A percentile compares a stretch with the other conserved stretches of the same genome.
phyloP scores from a whole-genome alignment of 768 basidiomycete genomes.

The Pleurotus salmoneostramineus region DNA sequence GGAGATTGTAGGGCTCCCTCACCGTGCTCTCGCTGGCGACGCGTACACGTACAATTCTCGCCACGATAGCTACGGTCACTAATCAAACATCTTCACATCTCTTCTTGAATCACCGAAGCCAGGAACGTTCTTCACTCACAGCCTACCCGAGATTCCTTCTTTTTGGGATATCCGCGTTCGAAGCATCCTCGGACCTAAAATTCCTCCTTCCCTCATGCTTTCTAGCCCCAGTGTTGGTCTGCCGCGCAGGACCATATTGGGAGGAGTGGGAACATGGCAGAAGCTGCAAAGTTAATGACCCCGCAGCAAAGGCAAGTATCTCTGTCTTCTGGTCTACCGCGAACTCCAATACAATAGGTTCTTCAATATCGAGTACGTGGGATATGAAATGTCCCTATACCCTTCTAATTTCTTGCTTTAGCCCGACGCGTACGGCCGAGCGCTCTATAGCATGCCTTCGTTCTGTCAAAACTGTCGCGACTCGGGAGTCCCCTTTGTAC shows the following conservation, averaged over 20 bases:
- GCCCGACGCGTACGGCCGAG: neutral
- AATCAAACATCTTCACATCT: slow-evolving; percentile 15
- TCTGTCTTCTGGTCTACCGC: too few species aligned
- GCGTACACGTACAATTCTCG: slow-evolving; percentile 28
- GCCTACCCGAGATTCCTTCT: slow-evolving; percentile 61
- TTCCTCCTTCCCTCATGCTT: slow-evolving; percentile 14
- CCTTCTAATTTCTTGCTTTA: too few species aligned
- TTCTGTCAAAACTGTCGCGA: too few species aligned
- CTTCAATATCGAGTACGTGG: too few species aligned
- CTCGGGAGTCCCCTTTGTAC: too few species aligned
- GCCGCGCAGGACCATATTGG: slow-evolving; percentile 19
- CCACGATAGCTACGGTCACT: slow-evolving; percentile 18
- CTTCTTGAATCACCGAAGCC: slow-evolving; percentile 14
- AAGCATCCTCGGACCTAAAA: slow-evolving; percentile 10
- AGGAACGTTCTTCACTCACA: slow-evolving; percentile 41
- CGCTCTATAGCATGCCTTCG: neutral
- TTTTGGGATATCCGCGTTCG: slow-evolving; percentile 43
- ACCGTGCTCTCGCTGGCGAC: slow-evolving; percentile 25
- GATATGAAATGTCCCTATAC: too few species aligned
- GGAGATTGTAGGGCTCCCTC: slow-evolving; percentile 33
- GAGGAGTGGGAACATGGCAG: neutral
- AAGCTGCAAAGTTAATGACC: neutral
- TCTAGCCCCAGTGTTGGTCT: slow-evolving; percentile 22
- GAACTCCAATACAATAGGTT: too few species aligned
- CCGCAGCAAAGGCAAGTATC: neutral